These are phyloP conservation scores for Chlorella sp. DNA, from an alignment of 139 green algal genomes.

Conservation along the genomic window DNA sequence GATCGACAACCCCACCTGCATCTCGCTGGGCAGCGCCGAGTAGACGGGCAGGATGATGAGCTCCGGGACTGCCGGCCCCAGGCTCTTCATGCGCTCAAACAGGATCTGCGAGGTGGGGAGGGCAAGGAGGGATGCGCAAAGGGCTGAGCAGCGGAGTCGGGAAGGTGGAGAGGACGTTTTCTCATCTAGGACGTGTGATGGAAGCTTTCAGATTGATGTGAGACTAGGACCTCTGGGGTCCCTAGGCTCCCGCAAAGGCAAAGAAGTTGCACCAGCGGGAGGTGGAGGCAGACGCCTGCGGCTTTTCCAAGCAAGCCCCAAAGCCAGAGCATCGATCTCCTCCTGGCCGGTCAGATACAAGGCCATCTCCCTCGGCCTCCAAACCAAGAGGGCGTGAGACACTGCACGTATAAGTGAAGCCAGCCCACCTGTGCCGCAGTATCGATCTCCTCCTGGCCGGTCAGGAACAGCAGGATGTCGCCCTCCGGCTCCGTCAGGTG, in stretches of 20 bases:
- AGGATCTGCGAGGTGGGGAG: conserved; percentile 64
- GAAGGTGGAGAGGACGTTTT: too few relatives aligned
- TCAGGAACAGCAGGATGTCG: conserved; percentile 91
- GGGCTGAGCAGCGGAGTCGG: too few relatives aligned
- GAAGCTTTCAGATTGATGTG: too few relatives aligned
- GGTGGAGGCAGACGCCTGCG: too few relatives aligned
- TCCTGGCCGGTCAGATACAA: conserved; percentile 92
- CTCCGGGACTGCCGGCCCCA: conserved; percentile 89
- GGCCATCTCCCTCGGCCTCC: conserved; percentile 86
- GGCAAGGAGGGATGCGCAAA: neutral
- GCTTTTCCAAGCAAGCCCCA: too few relatives aligned
- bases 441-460: conserved; percentile 88
- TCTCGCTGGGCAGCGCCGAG: conserved; percentile 79
- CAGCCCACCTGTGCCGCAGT: conserved; percentile 59
- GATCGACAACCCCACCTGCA: too few relatives aligned
- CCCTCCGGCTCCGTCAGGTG: conserved; percentile 86
- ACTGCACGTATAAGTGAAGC: too few relatives aligned
- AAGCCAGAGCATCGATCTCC: conserved; percentile 79
- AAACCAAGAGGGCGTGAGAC: too few relatives aligned
- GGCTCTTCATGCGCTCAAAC: conserved; percentile 93
- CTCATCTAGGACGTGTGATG: too few relatives aligned
- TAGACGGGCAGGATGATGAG: conserved; percentile 97
- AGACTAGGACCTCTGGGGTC: too few relatives aligned
- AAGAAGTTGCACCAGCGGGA: too few relatives aligned
- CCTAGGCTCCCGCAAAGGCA: too few relatives aligned